Conservation (phyloP, 2,329 filamentous ascomycete genomes). For the Ophiobolus disseminans region DNA sequence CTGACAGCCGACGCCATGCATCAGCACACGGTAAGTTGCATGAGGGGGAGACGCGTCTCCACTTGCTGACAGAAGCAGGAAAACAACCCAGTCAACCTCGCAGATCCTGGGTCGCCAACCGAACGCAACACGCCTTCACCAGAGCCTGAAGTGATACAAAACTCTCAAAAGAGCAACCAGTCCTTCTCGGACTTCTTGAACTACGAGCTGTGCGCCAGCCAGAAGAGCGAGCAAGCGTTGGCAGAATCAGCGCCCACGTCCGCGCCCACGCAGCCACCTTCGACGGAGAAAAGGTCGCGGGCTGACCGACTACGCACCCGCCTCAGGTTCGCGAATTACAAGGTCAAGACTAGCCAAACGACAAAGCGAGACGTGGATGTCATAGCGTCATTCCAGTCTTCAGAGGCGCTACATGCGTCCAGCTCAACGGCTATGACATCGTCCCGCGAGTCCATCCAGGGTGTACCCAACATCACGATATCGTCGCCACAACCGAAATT, state of each 20-base stretch:
- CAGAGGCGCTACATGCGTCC: slow-evolving; percentile 23
- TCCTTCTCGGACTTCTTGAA: slow-evolving; percentile 59
- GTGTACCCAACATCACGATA: slow-evolving; percentile 38
- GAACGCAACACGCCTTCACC: slow-evolving; percentile 44
- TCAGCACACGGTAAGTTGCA: slow-evolving; percentile 33
- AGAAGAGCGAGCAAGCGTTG: slow-evolving; percentile 37
- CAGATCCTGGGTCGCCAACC: slow-evolving; percentile 42
- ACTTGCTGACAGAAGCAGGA: slow-evolving; percentile 32
- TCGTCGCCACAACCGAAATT: slow-evolving; percentile 36
- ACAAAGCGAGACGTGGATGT: slow-evolving; percentile 69
- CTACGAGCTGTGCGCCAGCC: slow-evolving; percentile 54
- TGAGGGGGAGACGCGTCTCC: slow-evolving; percentile 20
- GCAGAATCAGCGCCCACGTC: slow-evolving; percentile 8
- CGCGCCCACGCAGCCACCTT: slow-evolving; percentile 14
- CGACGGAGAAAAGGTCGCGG: slow-evolving; percentile 54
- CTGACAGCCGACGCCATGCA: slow-evolving; percentile 36
- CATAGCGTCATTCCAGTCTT: slow-evolving; percentile 39
- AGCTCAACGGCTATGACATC: slow-evolving; percentile 30
- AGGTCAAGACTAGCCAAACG: slow-evolving; percentile 75
- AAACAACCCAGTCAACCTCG: slow-evolving; percentile 34
- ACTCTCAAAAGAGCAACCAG: slow-evolving; percentile 45
- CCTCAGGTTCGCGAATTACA: slow-evolving; percentile 76
- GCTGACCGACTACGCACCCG: slow-evolving; percentile 71
- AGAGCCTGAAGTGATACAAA: slow-evolving; percentile 23
- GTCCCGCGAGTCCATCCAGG: slow-evolving; percentile 17